Percentiles rank a stretch among this genome's conserved stretches.
Conservation (phyloP, 2,329 filamentous ascomycete species). For the Cytospora paraplurivora region DNA sequence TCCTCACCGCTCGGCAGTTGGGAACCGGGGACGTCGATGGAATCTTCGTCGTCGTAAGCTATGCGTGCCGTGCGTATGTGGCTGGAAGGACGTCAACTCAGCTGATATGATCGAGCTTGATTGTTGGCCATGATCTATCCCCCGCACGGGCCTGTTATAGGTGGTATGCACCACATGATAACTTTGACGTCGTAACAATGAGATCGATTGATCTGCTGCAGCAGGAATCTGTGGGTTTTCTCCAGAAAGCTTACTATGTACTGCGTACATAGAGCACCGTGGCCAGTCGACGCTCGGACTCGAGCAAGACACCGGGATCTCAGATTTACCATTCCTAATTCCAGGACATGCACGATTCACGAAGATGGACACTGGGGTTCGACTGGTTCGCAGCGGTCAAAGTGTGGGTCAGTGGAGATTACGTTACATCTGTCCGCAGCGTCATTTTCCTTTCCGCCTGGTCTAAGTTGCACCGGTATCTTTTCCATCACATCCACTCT, state of each 20-base stretch:
- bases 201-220: not conserved
- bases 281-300: not conserved
- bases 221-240: not conserved
- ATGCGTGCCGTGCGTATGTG: not conserved
- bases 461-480: too few relatives aligned
- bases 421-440: too few relatives aligned
- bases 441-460: too few relatives aligned
- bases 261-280: not conserved
- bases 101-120: not conserved
- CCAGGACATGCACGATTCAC: too few relatives aligned
- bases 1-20: not conserved
- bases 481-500: too few relatives aligned
- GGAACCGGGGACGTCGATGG: not conserved
- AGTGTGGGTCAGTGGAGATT: too few relatives aligned
- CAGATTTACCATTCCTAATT: too few relatives aligned
- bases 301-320: too few relatives aligned
- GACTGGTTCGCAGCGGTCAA: too few relatives aligned
- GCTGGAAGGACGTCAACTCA: not conserved
- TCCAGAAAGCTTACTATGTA: not conserved
- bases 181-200: not conserved
- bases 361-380: too few relatives aligned
- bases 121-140: not conserved
- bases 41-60: not conserved
- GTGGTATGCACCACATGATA: not conserved
- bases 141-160: not conserved